Evolutionary conservation across 179 eudicot species (phyloP), one percentile per base, ranked within the genome.

Genomic region (Carnegiea gigantea): DNA sequence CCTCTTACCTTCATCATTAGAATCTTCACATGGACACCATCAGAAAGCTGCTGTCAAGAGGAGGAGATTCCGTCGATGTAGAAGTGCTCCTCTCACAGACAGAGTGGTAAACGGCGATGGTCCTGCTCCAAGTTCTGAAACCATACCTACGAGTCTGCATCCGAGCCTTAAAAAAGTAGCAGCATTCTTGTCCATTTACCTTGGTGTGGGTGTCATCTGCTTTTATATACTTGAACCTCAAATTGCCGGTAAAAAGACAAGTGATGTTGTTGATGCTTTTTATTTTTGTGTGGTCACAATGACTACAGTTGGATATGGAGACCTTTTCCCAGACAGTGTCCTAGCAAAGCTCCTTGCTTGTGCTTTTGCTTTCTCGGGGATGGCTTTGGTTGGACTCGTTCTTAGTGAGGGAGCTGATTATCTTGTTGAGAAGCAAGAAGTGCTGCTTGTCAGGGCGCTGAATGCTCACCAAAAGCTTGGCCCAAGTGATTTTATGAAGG

Each of bases 221-320:
- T 92, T 93, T 85, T 92, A 82, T 54, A 44, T 88, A 2, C 77
- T 91, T 3, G 81, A 89, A 36, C 36, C 87, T 75, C 91, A 92
- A 15, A 85, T 93, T 20, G 83, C 78, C n/a, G 98, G 98, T 14
- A 80, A 78, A 73, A 91, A 91, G 79, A 93, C 96, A 12, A 86
- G 81, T 77, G 84, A 81, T 46, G 48, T 93, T 43, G 82, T 93
- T n/a, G 96, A 93, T 75, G 91, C 98, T 12, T 82, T 93, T 15
- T 93, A 93, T 80, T 89, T 93, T 33, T 91, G 92, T 76, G 79
- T 92, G 36, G 96, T 93, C 33, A 92, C 96, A 21, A 93, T 93
- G 98, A 93, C 98, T 21, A 91, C 96, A 17, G 91, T 91, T 28
- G 98, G 98, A 40, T 93, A 93, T 26, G 98, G 98, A 23, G 98